Conservation (phyloP, 257 asterid genomes). For the Parsonsia alboflavescens region DNA sequence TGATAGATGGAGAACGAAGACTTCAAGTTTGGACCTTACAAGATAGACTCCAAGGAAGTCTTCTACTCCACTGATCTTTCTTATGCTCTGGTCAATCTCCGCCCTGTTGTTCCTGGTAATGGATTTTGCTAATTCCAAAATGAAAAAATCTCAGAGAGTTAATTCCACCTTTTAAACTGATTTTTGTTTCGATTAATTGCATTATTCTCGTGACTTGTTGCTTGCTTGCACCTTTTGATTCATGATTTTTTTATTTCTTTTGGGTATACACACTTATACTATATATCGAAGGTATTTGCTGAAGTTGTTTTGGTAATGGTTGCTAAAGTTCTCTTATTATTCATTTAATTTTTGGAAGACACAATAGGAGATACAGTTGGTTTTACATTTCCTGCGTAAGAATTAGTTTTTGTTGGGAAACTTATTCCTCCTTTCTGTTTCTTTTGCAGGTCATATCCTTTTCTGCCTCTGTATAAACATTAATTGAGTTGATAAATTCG, state of each 20-base stretch:
- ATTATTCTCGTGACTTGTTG: neutral
- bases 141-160: neutral
- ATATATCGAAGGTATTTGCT: neutral
- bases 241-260: neutral
- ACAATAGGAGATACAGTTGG: too few species aligned
- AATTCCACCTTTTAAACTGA: neutral
- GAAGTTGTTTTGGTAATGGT: neutral
- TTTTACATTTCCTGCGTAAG: too few species aligned
- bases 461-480: slow-evolving; percentile 14
- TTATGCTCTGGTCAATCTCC: slow-evolving; percentile 79
- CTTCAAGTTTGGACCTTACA: slow-evolving; percentile 65
- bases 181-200: neutral
- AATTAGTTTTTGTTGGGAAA: neutral
- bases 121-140: neutral
- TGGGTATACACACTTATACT: too few species aligned
- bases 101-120: slow-evolving; percentile 82
- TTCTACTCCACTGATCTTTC: slow-evolving; percentile 65
- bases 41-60: slow-evolving; percentile 58
- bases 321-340: neutral
- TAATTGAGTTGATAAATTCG: slow-evolving; percentile 10
- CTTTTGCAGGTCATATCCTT: slow-evolving; percentile 96
- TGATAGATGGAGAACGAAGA: slow-evolving; percentile 55
- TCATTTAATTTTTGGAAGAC: neutral
- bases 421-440: slow-evolving; percentile 15
- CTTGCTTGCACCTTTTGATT: neutral